Percentiles rank a stretch among this genome's conserved stretches.
phyloP scores from a whole-genome alignment of 2,329 filamentous ascomycete species.

The Graphilbum fragrans region DNA sequence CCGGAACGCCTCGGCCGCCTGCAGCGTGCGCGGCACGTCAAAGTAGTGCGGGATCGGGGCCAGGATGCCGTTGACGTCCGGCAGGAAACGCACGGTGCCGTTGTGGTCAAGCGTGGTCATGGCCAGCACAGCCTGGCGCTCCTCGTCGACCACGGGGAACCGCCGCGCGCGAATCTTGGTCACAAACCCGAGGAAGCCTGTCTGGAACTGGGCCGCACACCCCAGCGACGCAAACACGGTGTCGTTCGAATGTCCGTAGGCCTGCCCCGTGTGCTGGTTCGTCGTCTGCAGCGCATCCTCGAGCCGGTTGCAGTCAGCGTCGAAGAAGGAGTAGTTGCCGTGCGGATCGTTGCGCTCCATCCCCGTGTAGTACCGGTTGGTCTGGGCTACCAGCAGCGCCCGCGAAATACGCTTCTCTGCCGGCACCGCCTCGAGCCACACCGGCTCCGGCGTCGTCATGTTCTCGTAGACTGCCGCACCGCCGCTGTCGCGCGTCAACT shows the following conservation, averaged over 20 bases:
- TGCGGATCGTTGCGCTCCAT: too few relatives aligned
- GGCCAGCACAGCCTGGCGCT: conserved; percentile 12
- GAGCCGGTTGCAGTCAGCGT: too few relatives aligned
- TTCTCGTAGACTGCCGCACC: conserved; percentile 6
- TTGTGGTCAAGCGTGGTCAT: conserved; percentile 13
- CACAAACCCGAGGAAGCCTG: conserved; percentile 14
- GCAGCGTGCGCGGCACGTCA: conserved; percentile 12
- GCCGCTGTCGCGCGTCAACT: conserved; percentile 3
- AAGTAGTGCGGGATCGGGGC: conserved; percentile 14
- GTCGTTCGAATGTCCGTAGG: conserved; percentile 15
- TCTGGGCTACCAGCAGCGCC: too few relatives aligned
- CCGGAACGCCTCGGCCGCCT: conserved; percentile 10
- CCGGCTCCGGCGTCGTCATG: too few relatives aligned
- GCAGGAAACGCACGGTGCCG: conserved; percentile 11
- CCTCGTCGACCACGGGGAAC: conserved; percentile 13
- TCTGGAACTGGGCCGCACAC: conserved; percentile 14
- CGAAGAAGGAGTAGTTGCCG: too few relatives aligned
- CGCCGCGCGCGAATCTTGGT: conserved; percentile 12
- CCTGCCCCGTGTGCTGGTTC: conserved; percentile 10
- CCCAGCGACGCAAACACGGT: conserved; percentile 12
- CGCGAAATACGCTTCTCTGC: too few relatives aligned
- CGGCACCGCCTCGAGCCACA: too few relatives aligned
- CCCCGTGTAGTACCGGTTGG: too few relatives aligned
- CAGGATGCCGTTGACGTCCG: conserved; percentile 11
- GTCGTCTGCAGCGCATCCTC: too few relatives aligned